phyloP scores from a whole-genome alignment of 805 yeast species.

The Metschnikowia aberdeeniae region DNA sequence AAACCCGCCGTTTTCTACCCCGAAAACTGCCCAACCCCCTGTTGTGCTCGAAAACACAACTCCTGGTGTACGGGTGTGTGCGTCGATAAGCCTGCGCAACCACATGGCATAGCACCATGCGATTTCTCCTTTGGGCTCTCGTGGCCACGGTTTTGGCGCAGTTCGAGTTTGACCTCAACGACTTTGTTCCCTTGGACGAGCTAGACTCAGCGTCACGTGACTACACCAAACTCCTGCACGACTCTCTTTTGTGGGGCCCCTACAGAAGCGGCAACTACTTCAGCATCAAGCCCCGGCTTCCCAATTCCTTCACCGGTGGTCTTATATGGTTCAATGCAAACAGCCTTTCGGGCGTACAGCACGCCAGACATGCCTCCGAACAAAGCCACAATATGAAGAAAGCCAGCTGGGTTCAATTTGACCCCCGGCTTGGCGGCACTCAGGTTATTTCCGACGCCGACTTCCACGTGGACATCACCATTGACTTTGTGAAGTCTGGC shows the following conservation, averaged over 20 bases:
- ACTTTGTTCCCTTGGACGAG: slow-evolving; percentile 3
- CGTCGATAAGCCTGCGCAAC: not conserved
- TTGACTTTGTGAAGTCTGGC: slow-evolving; percentile 70
- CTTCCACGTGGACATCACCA: slow-evolving; percentile 56
- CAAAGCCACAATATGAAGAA: slow-evolving; percentile 64
- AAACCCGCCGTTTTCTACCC: no score
- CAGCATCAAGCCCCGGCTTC: slow-evolving; percentile 80
- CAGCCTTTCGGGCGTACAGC: slow-evolving; percentile 46
- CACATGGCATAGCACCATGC: slow-evolving; percentile 1
- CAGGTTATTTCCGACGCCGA: slow-evolving; percentile 69
- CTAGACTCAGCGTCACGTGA: not conserved
- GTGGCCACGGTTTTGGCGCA: slow-evolving; percentile 1
- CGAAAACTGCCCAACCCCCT: no score
- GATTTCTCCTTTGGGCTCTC: slow-evolving; percentile 2
- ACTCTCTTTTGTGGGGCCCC: slow-evolving; percentile 74
- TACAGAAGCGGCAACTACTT: slow-evolving; percentile 82
- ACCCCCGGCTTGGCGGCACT: slow-evolving; percentile 82
- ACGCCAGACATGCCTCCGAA: slow-evolving; percentile 70
- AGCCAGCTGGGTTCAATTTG: slow-evolving; percentile 86
- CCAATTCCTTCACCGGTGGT: slow-evolving; percentile 72
- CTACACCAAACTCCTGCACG: slow-evolving; percentile 9
- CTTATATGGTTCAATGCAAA: slow-evolving; percentile 84
- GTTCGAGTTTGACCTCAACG: slow-evolving; percentile 14
- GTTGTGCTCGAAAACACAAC: no score
- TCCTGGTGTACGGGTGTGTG: no score